Base-by-base conservation (phyloP, 1,139 yeast species). In the Pichia sp. region DNA sequence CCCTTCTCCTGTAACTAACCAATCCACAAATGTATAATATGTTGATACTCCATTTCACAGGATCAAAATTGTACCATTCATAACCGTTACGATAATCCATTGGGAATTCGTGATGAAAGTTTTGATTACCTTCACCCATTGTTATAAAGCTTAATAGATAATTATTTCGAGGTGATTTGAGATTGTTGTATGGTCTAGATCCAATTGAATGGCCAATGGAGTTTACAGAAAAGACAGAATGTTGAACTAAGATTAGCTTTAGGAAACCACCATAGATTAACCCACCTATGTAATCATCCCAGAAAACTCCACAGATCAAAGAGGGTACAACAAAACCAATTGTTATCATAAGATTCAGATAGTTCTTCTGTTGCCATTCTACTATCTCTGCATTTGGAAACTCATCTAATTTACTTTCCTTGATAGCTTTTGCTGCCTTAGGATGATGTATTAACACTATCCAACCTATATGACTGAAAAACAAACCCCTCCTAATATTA, bases 21-120 rank as follows among this genome's bases (percentile, higher is more conserved):
- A 72, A 43, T 0, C 77, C 73, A 1, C 74, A 22, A 37, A 61
- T 50, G 9, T 63, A 60, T 21, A 77, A 54, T 0, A 66, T 36
- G 52, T 63, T 65, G 12, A 80, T 61, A 30, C 70, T 65, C 81
- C 83, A 77, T 55, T 78, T 79, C 4, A 84, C 75, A 1, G 88
- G 86, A 55, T 81, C 88, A 53, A 72, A 75, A 1, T 75, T 71
- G 51, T 70, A 69, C 59, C 66, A 58, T 21, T 73, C 67, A 23
- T 69, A 61, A 9, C 76, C 74, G 44, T 77, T 68, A 39, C 80
- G 63, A 55, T 74, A 80, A 55, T 81, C 88, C 47, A 75, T 77
- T 2, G 86, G 84, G 50, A 81, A 81, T 53, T 79, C 86, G 54
- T 81, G 86, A 55, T 81, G 89, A 54, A 75, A 81, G 54, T 79